phyloP scores from a whole-genome alignment of 441 rosid species.

The Arabidopsis lyrata region DNA sequence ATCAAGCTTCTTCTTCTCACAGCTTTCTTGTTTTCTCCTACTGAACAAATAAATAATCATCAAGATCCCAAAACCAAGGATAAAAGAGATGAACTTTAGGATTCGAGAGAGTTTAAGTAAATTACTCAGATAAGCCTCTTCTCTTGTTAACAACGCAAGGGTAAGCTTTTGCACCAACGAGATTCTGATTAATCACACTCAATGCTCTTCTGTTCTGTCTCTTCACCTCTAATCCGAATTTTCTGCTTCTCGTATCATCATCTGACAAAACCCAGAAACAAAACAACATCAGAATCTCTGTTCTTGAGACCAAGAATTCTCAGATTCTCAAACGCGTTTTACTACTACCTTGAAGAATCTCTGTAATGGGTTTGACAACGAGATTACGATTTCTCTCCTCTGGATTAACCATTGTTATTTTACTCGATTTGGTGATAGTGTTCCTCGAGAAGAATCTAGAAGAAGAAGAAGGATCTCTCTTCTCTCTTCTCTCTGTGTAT shows the following conservation, averaged over 20 bases:
- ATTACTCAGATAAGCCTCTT: conserved; percentile 48
- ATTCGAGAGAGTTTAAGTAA: background rate
- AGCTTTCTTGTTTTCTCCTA: conserved; percentile 45
- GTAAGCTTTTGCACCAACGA: conserved; percentile 53
- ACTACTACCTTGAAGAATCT: conserved; percentile 57
- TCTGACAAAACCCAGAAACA: conserved; percentile 31
- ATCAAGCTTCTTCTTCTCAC: conserved; percentile 50
- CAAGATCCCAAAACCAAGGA: background rate
- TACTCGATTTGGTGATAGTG: background rate
- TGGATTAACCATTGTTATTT: conserved; percentile 51
- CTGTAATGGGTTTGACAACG: conserved; percentile 36
- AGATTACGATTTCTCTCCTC: conserved; percentile 53
- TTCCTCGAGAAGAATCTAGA: conserved; percentile 13
- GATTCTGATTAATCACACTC: conserved; percentile 63
- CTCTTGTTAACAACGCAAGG: conserved; percentile 64
- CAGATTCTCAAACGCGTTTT: background rate
- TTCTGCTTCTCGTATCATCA: conserved; percentile 54
- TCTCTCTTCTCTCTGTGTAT: background rate
- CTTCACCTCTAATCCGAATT: conserved; percentile 59
- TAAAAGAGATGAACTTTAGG: background rate
- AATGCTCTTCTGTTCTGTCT: conserved; percentile 72
- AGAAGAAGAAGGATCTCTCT: conserved; percentile 31
- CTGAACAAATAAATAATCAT: background rate
- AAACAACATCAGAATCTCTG: conserved; percentile 45
- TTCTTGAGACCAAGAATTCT: background rate